Percentiles rank a stretch among this genome's conserved stretches.
Evolutionary conservation across 2,329 filamentous ascomycete species (phyloP).

Genomic region (Penicillium sp.): DNA sequence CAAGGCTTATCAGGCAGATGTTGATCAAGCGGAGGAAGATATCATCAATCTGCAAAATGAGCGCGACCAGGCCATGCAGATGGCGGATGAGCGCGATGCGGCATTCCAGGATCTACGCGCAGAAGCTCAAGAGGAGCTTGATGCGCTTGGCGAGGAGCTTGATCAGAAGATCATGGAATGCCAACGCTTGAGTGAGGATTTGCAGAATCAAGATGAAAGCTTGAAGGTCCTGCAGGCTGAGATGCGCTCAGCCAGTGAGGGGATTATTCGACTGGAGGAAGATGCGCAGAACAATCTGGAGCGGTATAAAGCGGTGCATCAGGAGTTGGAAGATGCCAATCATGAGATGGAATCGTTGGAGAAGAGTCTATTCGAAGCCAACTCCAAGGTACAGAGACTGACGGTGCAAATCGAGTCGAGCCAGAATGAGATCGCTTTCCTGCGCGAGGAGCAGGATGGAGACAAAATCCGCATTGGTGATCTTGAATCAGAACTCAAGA

Average conservation of each 20-base stretch:
- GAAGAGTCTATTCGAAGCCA: constrained; percentile 73
- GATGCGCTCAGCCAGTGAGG: constrained; percentile 86
- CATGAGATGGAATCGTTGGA: constrained; percentile 82
- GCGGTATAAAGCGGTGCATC: constrained; percentile 74
- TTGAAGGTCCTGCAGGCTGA: constrained; percentile 88
- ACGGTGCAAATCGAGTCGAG: constrained; percentile 88
- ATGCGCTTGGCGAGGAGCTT: constrained; percentile 56
- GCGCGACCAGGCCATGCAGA: constrained; percentile 74
- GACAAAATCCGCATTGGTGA: constrained; percentile 98
- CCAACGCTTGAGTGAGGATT: constrained; percentile 62
- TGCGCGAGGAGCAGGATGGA: constrained; percentile 91
- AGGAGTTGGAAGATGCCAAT: constrained; percentile 76
- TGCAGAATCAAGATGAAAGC: constrained; percentile 74
- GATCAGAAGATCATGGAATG: constrained; percentile 68
- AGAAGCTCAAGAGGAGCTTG: constrained; percentile 55
- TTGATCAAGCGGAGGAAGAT: constrained; percentile 73
- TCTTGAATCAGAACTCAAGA: constrained; percentile 74
- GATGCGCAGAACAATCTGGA: constrained; percentile 73
- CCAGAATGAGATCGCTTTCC: constrained; percentile 87
- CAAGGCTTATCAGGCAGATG: constrained; percentile 69
- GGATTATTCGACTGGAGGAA: constrained; percentile 79
- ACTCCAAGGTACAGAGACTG: constrained; percentile 79
- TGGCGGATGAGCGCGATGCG: constrained; percentile 60
- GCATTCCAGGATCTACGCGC: constrained; percentile 47
- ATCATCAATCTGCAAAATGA: constrained; percentile 72